Evolutionary conservation across 805 yeast species (phyloP), one percentile per base, ranked within the genome.

Genomic region (Saturnispora zaruensis): DNA sequence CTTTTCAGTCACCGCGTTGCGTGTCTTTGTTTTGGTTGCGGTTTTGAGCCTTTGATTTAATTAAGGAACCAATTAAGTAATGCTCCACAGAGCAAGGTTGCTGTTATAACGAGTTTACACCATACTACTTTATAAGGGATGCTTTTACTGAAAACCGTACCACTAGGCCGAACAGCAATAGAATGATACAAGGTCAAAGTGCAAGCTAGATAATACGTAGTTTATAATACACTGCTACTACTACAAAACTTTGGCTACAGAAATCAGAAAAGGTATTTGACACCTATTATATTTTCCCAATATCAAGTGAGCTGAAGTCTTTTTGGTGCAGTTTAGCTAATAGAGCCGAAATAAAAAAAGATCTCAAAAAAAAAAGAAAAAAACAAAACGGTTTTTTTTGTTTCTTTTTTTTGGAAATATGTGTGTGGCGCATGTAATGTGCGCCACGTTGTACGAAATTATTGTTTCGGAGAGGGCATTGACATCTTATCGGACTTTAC

Each of bases 1-100:
- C 45, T 13, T 43, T 43, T 32, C 8, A 1, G 13, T 16, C 5
- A 45, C 18, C 48, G 48, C 43, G 48, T 37, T 36, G n/a, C 48
- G 48, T 38, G 48, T 45, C 32, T 28, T 28, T 45, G 13, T 23
- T 38, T 38, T 23, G 16, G 9, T 23, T 38, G n/a, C n/a, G 28
- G 14, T 23, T 23, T 23, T 23, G 14, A n/a, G 24, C 26, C 28
- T 38, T 11, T 11, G 13, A 38, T 13, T 38, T 9, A 38, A 23
- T 13, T 21, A 23, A 13, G 28, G 26, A 21, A 21, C 42, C 5
- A 9, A 11, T 38, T 14, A 5, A n/a, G 26, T 14, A 38, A 28
- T 36, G 37, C 18, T 16, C 21, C 6, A 36, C 21, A 8, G 18
- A 36, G 21, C 13, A n/a, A 36, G 6, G 40, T 18, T n/a, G n/a